Conservation (phyloP, 495 filamentous ascomycete genomes). For the Clavariopsis aquatica region DNA sequence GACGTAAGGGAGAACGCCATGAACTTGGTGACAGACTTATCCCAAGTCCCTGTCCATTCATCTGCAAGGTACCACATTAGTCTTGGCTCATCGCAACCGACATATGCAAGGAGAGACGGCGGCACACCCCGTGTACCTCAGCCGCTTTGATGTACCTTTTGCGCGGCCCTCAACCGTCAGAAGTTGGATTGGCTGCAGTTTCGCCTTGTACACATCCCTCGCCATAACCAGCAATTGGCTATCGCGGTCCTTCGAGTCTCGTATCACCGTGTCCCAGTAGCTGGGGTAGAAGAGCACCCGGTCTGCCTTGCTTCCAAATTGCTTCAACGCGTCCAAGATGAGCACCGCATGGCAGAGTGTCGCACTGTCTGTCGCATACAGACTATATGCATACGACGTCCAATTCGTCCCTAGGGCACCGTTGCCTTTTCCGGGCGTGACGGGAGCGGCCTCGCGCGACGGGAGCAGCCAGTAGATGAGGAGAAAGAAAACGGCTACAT, state of each 20-base stretch:
- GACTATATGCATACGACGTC: slow-evolving; percentile 43
- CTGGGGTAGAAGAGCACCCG: slow-evolving; percentile 44
- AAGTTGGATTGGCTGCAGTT: slow-evolving; percentile 40
- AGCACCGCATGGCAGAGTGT: slow-evolving; percentile 45
- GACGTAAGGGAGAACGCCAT: slow-evolving; percentile 42
- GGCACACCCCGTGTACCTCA: neutral
- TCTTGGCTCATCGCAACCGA: neutral
- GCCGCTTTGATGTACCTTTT: slow-evolving; percentile 26
- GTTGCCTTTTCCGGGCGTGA: neutral
- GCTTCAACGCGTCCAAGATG: slow-evolving; percentile 43
- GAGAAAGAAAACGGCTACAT: slow-evolving; percentile 18
- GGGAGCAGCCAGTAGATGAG: slow-evolving; percentile 25
- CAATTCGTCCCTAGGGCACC: slow-evolving; percentile 26
- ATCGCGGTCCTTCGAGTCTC: slow-evolving; percentile 30
- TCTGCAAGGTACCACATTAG: slow-evolving; percentile 15
- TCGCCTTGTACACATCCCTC: slow-evolving; percentile 41
- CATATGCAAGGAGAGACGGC: slow-evolving; percentile 14
- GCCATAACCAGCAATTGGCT: slow-evolving; percentile 42
- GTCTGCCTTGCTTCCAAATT: slow-evolving; percentile 42
- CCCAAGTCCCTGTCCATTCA: slow-evolving; percentile 37
- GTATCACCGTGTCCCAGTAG: slow-evolving; percentile 39
- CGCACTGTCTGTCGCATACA: slow-evolving; percentile 45
- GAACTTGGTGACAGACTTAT: slow-evolving; percentile 45
- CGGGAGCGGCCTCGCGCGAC: neutral
- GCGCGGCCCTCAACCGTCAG: slow-evolving; percentile 37